phyloP scores from a whole-genome alignment of 768 basidiomycete species.

The Podaxis rugospora region DNA sequence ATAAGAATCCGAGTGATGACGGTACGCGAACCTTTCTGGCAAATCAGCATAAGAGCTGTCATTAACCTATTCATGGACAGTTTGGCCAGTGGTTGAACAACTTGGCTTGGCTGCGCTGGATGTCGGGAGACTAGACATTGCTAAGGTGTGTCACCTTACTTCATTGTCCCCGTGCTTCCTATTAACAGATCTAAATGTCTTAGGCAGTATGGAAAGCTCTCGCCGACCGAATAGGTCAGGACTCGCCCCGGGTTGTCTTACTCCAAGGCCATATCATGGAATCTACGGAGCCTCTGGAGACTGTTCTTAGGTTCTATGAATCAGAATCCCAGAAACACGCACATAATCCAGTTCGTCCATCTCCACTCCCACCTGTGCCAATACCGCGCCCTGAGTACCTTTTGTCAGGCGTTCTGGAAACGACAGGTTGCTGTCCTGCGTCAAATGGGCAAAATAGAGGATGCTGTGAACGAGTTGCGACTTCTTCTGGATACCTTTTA shows the following conservation, averaged over 20 bases:
- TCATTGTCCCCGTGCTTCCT: neutral
- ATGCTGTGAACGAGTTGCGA: conserved; percentile 67
- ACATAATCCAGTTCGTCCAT: conserved; percentile 59
- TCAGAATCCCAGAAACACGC: conserved; percentile 61
- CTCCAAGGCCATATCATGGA: conserved; percentile 80
- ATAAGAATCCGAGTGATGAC: conserved; percentile 50
- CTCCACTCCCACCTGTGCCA: neutral
- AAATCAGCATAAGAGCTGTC: neutral
- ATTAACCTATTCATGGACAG: conserved; percentile 31
- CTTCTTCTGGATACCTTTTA: conserved; percentile 84
- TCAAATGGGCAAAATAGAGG: conserved; percentile 55
- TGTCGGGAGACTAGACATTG: conserved; percentile 63
- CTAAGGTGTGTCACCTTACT: conserved; percentile 51
- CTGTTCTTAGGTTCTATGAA: conserved; percentile 62
- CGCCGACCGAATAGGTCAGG: conserved; percentile 30
- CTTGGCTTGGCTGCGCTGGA: conserved; percentile 76
- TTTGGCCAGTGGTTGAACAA: conserved; percentile 80
- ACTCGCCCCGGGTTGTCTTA: conserved; percentile 74
- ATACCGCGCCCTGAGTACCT: neutral
- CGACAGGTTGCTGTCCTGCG: conserved; percentile 74
- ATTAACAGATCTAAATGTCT: neutral
- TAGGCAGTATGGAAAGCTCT: conserved; percentile 12
- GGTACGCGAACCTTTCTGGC: conserved; percentile 27
- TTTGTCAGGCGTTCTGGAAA: conserved; percentile 64
- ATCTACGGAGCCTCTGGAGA: conserved; percentile 50